Percentiles rank a stretch among this genome's conserved stretches.
phyloP scores from a whole-genome alignment of 306 rosid species.

The Dalbergia cochinchinensis region DNA sequence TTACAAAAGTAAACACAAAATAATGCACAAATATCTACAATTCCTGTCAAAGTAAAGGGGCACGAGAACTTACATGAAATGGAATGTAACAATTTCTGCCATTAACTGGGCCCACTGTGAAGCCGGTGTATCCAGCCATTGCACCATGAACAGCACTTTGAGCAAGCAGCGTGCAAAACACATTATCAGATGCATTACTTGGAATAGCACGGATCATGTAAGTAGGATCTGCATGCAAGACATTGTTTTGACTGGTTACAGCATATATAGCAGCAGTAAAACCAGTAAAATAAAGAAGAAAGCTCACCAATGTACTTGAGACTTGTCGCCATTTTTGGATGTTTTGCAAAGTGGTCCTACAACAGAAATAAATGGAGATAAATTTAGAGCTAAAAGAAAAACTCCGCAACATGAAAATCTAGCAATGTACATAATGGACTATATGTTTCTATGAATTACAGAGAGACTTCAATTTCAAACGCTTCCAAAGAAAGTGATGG shows the following conservation, averaged over 20 bases:
- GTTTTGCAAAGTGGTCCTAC: slow-evolving; percentile 69
- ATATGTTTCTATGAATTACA: neutral
- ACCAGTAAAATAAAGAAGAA: neutral
- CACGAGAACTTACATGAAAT: slow-evolving; percentile 59
- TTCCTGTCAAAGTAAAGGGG: neutral
- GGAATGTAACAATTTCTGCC: slow-evolving; percentile 78
- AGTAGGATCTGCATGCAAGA: slow-evolving; percentile 68
- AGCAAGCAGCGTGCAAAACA: slow-evolving; percentile 75
- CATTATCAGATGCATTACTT: slow-evolving; percentile 78
- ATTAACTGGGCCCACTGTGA: slow-evolving; percentile 73
- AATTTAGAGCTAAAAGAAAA: neutral
- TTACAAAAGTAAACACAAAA: neutral
- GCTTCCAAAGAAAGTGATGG: neutral
- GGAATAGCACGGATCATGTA: slow-evolving; percentile 86
- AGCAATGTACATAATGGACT: neutral
- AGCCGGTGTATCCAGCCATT: slow-evolving; percentile 82
- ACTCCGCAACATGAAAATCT: slow-evolving; percentile 9
- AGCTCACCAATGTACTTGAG: slow-evolving; percentile 77
- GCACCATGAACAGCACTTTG: slow-evolving; percentile 82
- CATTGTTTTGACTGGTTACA: slow-evolving; percentile 7
- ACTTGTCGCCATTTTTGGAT: slow-evolving; percentile 54
- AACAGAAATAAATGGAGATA: slow-evolving; percentile 22
- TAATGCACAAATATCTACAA: neutral
- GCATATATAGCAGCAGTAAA: slow-evolving; percentile 1
- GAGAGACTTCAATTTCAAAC: neutral